Conservation (phyloP, 1,139 yeast genomes). For the Lodderomyces beijingensis region DNA sequence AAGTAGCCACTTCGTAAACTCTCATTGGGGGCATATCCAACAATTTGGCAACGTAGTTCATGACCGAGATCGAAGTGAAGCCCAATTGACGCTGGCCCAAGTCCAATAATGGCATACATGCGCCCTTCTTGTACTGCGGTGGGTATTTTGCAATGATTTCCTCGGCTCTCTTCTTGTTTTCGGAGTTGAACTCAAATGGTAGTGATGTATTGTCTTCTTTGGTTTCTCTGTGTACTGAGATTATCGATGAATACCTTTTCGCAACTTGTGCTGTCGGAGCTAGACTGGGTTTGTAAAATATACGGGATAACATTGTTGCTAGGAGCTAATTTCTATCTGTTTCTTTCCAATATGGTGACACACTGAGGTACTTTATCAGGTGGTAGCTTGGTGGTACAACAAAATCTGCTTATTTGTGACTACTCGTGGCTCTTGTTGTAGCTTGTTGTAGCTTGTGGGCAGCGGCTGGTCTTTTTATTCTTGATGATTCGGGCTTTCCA, state of each 20-base stretch:
- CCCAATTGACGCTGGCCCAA: conserved; percentile 88
- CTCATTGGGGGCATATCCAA: conserved; percentile 94
- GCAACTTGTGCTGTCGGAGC: conserved; percentile 10
- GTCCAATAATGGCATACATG: conserved; percentile 83
- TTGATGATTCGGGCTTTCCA: no score
- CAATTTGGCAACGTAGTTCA: conserved; percentile 87
- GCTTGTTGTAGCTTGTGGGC: no score
- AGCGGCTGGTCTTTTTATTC: no score
- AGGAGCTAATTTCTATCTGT: no score
- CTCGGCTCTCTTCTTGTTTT: conserved; percentile 65
- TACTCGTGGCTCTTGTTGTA: no score
- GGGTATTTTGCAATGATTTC: conserved; percentile 79
- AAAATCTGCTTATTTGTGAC: no score
- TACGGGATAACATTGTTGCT: conserved; percentile 15
- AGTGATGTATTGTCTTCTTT: conserved; percentile 62
- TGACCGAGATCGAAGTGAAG: conserved; percentile 81
- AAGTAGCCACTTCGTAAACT: conserved; percentile 90
- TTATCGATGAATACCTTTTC: conserved; percentile 36
- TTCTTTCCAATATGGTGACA: no score
- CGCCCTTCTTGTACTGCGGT: conserved; percentile 81
- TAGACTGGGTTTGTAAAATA: no score
- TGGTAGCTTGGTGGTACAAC: no score
- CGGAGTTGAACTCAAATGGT: conserved; percentile 72
- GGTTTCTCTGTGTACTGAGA: conserved; percentile 72
- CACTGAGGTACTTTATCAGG: no score